Base-by-base conservation (phyloP, 192 early-diverging fungal species). In the Coemansia sp. region DNA sequence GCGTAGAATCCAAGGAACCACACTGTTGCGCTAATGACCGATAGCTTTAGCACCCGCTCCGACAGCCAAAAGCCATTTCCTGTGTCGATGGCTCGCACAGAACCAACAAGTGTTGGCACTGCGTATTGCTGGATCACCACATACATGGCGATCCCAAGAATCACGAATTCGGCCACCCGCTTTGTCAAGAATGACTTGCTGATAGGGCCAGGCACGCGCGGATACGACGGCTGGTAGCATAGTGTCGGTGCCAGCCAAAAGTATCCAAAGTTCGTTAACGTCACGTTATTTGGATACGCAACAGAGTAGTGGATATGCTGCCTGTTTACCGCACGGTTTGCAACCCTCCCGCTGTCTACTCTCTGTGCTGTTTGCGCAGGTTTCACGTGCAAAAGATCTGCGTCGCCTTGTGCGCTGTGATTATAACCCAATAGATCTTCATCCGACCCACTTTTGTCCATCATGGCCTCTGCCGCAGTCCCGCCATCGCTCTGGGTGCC, bases 1-100 rank as follows among this genome's bases (percentile, higher is more conserved):
- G 87, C 83, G 46, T 92, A 94, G 72, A 95, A 95, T 73, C 92
- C 90, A n/a, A 94, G 67, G n/a, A 95, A 81, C 94, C 94, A 95
- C 48, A 95, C 86, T 1, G 86, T 79, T 0, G 92, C 89, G 62
- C 85, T 87, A 25, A 87, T 85, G 9, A 87, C 88, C 8, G 87
- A 89, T 69, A 95, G 83, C 69, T 94, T 94, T n/a, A 95, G 84
- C n/a, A 94, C 84, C 35, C 93, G 87, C 79, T 95, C 93, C 2
- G 89, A 75, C 55, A 93, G 85, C 59, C 79, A 81, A 20, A 87
- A 82, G 13, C 84, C 84, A 23, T 91, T 79, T 38, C 84, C 70
- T 49, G 89, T 74, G 61, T 93, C 91, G 22, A 93, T 77, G 17
- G 91, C 89, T 19, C 83, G 61, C 38, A 95, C 74, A 9, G 90